Base-by-base conservation (phyloP, 768 basidiomycete genomes). In the Imleria badia region DNA sequence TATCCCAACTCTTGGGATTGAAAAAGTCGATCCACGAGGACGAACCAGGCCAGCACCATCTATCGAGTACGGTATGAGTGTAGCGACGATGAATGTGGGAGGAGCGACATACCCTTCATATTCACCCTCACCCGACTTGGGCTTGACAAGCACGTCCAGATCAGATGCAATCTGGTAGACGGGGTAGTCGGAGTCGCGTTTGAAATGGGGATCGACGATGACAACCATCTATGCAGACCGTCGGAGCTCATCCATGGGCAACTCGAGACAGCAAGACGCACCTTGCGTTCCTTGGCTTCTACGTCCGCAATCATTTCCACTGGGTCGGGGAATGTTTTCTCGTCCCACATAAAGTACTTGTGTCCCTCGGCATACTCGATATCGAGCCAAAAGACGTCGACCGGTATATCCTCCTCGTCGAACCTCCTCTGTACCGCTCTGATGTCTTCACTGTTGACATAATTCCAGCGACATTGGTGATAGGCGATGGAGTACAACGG, bases 401-500 rank as follows among this genome's bases (percentile, higher is more conserved):
- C 84, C 0, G 97, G 97, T 53, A 98, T 92, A 62, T 96, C 90
- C 39, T 88, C 91, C 61, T 95, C 91, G 55, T 99, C 97, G 64
- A 99, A 97, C 48, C 87, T 78, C 65, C 76, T 80, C 71, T 95
- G 89, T 10, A 98, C 93, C 5, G 81, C 78, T 12, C 92, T 80
- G 10, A 99, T 79, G 69, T 98, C 97, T 12, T 89, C 84, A 26
- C 91, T 86, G 73, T 86, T 91, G 59, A 96, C 79, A 66, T 99
- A 98, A 68, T 99, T 98, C 97, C 97, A 98, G 34, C 97, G 79
- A 69, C 96, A 98, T 69, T 98, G 97, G 71, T 98, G 97, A 66
- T 99, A 96, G 0, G 86, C 97, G 53, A 98, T 78, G 26, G 92
- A 84, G 85, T 91, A 98, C 19, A 90, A 81, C 10, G 93, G 86